Evolutionary conservation across 2,329 filamentous ascomycete genomes (phyloP).

Genomic region (Stemphylium vesicarium): DNA sequence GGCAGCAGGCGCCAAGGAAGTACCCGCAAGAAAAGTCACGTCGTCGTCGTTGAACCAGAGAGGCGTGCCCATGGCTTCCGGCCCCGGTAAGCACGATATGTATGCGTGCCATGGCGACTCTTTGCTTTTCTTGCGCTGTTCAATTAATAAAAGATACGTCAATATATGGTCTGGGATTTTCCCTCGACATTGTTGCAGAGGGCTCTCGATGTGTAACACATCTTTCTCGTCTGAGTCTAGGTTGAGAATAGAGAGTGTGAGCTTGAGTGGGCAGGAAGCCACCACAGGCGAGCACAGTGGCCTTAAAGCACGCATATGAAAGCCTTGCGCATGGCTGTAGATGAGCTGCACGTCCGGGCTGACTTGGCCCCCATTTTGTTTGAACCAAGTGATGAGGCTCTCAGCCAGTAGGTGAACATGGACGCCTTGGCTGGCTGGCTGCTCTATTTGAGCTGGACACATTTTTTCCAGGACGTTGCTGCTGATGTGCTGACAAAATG

Average conservation of each 20-base stretch:
- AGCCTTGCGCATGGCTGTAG: slow-evolving; percentile 35
- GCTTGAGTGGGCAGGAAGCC: slow-evolving; percentile 40
- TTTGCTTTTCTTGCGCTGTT: slow-evolving; percentile 37
- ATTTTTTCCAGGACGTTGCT: slow-evolving; percentile 1
- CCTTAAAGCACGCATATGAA: slow-evolving; percentile 37
- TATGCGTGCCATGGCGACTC: slow-evolving; percentile 47
- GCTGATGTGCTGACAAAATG: neutral
- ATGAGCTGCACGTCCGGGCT: slow-evolving; percentile 39
- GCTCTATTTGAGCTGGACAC: slow-evolving; percentile 5
- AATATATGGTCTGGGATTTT: slow-evolving; percentile 42
- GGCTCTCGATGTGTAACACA: slow-evolving; percentile 34
- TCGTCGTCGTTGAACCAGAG: slow-evolving; percentile 48
- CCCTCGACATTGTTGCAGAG: slow-evolving; percentile 31
- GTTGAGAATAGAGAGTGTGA: slow-evolving; percentile 47
- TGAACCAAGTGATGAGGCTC: slow-evolving; percentile 41
- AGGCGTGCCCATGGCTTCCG: slow-evolving; percentile 44
- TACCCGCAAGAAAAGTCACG: slow-evolving; percentile 43
- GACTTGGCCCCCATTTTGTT: slow-evolving; percentile 38
- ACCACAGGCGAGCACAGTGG: slow-evolving; percentile 29
- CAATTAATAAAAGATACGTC: slow-evolving; percentile 45
- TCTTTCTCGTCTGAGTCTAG: slow-evolving; percentile 36
- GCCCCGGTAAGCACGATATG: slow-evolving; percentile 42
- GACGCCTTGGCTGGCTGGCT: slow-evolving; percentile 6
- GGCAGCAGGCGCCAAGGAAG: slow-evolving; percentile 40
- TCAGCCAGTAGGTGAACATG: slow-evolving; percentile 22